Evolutionary conservation across 2,329 filamentous ascomycete species (phyloP), one percentile per base, ranked within the genome.

Genomic region (Ophiostoma ips): DNA sequence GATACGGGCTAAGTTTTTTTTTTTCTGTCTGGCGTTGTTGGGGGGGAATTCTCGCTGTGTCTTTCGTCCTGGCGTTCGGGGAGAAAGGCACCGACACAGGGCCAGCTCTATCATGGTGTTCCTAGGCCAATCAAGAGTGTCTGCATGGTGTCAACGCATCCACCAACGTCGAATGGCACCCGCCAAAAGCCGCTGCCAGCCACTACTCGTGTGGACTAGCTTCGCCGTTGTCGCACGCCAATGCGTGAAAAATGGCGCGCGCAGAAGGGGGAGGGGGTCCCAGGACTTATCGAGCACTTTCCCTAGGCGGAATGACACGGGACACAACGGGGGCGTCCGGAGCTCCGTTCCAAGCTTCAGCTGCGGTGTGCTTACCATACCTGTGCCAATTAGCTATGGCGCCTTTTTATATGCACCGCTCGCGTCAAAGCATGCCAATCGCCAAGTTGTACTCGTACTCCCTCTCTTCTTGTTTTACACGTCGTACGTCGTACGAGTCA

Each of bases 31-130:
- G 46, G 38, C 43, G 9, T 52, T 49, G 41, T 52, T 52, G 50
- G 47, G 50, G 50, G 43, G 33, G 33, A 46, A 48, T 48, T 41
- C 50, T 52, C 46, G 50, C 50, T 46, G 35, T 34, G 34, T 49
- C 45, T 35, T 40, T 34, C 44, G 50, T 30, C 46, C 50, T 49
- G 46, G 30, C 21, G 16, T 49, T 52, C 51, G 51, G 51, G 47
- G 33, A 44, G 51, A 52, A 52, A 47, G 35, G 38, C 44, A 52
- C 51, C 51, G 51, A 52, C 48, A 52, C 37, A 46, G 33, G 37
- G 36, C 46, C 35, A 52, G 50, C 41, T 46, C 47, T 43, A 10
- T n/a, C 31, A 16, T 11, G 9, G 1, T 21, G 3, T 5, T 2
- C 10, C 16, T 7, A 5, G 10, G 16, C 50, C 46, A 49, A 49